Base-by-base conservation (phyloP, 768 basidiomycete species). In the Suillus subaureus region DNA sequence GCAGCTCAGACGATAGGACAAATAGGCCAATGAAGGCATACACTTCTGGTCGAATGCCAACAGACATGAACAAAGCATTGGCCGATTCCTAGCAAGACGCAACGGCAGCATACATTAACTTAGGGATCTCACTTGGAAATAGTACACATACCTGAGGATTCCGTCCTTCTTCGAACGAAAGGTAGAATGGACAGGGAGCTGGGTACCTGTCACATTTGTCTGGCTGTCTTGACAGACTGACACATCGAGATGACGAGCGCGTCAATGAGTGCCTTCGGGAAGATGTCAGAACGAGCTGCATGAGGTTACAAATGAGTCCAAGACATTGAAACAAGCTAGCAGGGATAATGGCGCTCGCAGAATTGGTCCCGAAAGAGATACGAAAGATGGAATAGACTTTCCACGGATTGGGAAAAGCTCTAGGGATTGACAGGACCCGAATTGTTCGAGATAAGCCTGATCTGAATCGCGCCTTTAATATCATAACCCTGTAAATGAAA, bases 41-140 rank as follows among this genome's bases (percentile, higher is more conserved):
- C 89, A 82, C 81, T 89, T 91, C 51, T 81, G 77, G 75, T 93
- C 92, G 71, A 93, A 87, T 26, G 85, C 74, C 92, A 13, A 39
- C 13, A 39, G 12, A 13, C 13, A 81, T 40, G 91, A 91, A 70
- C 83, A 89, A 82, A 61, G 80, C 77, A 74, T 82, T 47, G 72
- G 79, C 70, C 74, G 83, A 73, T 71, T 72, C n/a, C 68, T 70
- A 52, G 61, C 31, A 62, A 70, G 15, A 40, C 47, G 39, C 47
- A 40, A 61, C 8, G 54, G 7, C 61, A 11, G 33, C 55, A 31
- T 37, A 52, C 33, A 47, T 54, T 6, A 37, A 26, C 9, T 49
- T 12, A 16, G 40, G n/a, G 51, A 54, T 57, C 40, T 51, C 49
- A 51, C 40, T 54, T 18, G 28, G 39, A 21, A 65, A 21, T 40